Evolutionary conservation across 257 asterid species (phyloP).

Genomic region (Solanum pinnatisectum): DNA sequence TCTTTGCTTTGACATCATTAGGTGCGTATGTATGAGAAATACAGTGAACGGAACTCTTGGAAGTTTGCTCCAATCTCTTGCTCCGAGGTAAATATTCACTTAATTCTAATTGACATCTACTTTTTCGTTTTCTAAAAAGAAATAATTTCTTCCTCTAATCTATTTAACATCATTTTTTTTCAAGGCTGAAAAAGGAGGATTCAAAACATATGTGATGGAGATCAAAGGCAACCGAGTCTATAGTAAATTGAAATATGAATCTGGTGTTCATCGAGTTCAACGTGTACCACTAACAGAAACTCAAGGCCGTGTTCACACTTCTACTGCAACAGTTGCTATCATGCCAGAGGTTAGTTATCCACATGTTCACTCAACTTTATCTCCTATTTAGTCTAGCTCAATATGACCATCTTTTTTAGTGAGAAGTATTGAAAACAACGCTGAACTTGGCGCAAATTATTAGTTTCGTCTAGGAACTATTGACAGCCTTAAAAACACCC

Average conservation of each 20-base stretch:
- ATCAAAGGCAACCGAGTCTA: slow-evolving; percentile 83
- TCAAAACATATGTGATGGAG: slow-evolving; percentile 89
- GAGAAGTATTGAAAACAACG: background rate
- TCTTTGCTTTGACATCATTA: slow-evolving; percentile 11
- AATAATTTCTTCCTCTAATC: background rate
- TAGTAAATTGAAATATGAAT: slow-evolving; percentile 94
- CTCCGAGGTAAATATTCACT: slow-evolving; percentile 61
- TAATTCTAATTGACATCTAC: background rate
- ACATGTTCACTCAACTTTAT: background rate
- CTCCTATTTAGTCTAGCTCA: background rate
- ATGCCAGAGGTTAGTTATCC: slow-evolving; percentile 81
- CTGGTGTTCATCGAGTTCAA: slow-evolving; percentile 99
- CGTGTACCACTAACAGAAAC: slow-evolving; percentile 98
- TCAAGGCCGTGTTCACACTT: slow-evolving; percentile 98
- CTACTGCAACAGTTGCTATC: slow-evolving; percentile 97
- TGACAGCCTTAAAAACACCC: too few species aligned
- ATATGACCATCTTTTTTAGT: background rate
- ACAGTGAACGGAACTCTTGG: slow-evolving; percentile 82
- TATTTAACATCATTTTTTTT: slow-evolving; percentile 3
- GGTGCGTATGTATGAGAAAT: slow-evolving; percentile 89
- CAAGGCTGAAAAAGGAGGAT: slow-evolving; percentile 87
- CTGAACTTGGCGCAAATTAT: background rate
- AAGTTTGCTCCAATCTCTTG: slow-evolving; percentile 54
- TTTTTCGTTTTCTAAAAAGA: slow-evolving; percentile 4
- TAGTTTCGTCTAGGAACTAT: background rate